A percentile compares a stretch with the other conserved stretches of the same genome.
Evolutionary conservation across 2,329 filamentous ascomycete genomes (phyloP).

Genomic region (Fusarium sp.): DNA sequence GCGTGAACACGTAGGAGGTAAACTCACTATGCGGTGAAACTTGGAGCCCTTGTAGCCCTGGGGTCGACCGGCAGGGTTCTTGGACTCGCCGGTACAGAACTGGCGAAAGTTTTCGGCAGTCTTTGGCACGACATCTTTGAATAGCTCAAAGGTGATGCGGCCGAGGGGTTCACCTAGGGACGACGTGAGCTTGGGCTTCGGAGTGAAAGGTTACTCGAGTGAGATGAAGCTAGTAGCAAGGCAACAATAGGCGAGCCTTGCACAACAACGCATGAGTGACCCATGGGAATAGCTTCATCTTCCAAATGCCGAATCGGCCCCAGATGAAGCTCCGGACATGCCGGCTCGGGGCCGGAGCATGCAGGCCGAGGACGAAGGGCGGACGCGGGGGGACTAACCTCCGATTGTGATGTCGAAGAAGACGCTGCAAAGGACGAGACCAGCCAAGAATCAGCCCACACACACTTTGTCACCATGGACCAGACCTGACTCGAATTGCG

Average conservation of each 20-base stretch:
- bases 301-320: not conserved
- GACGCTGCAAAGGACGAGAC: conserved; percentile 56
- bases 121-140: conserved; percentile 83
- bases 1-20: not conserved
- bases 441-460: conserved; percentile 40
- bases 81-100: conserved; percentile 95
- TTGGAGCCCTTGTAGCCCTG: conserved; percentile 96
- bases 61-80: conserved; percentile 79
- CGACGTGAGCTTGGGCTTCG: not conserved
- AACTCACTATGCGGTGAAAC: conserved; percentile 89
- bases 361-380: not conserved
- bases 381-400: conserved; percentile 59
- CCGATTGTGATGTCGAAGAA: conserved; percentile 86
- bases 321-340: not conserved
- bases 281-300: conserved; percentile 36
- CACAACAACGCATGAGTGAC: not conserved
- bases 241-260: not conserved
- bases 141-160: conserved; percentile 90
- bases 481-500: conserved; percentile 34
- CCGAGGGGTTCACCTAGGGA: conserved; percentile 84
- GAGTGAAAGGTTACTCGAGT: not conserved
- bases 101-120: conserved; percentile 98
- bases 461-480: conserved; percentile 15
- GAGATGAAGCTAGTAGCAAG: not conserved
- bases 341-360: conserved; percentile 5